Evolutionary conservation across 2,329 filamentous ascomycete genomes (phyloP).

Genomic region (Pseudogymnoascus sp.): DNA sequence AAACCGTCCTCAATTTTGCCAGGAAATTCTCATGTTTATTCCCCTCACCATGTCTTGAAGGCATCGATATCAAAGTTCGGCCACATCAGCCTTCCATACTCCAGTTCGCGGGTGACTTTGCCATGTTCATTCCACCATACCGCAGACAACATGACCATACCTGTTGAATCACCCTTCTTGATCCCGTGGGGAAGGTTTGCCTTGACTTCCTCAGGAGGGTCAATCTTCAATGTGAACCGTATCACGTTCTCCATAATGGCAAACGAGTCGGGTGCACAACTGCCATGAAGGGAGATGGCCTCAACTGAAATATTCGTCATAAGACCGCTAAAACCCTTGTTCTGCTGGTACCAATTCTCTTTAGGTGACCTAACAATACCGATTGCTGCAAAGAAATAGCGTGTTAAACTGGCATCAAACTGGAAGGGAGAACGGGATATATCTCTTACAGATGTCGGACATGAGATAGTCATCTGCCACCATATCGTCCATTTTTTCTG

Average conservation of each 20-base stretch:
- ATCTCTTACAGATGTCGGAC: background rate
- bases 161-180: conserved; percentile 11
- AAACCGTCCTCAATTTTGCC: background rate
- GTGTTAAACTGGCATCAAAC: background rate
- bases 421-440: background rate
- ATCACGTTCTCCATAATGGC: conserved; percentile 13
- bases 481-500: background rate
- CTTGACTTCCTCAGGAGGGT: background rate
- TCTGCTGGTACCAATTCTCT: background rate
- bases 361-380: background rate
- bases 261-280: conserved; percentile 12
- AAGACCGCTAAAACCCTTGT: background rate
- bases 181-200: conserved; percentile 5
- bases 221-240: conserved; percentile 12
- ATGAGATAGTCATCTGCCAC: background rate
- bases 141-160: background rate
- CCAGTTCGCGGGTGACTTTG: background rate
- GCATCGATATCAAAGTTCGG: background rate
- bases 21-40: background rate
- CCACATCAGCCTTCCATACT: background rate
- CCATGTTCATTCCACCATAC: background rate
- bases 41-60: background rate
- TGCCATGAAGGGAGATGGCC: conserved; percentile 10
- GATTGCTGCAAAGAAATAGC: background rate
- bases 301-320: background rate